phyloP scores from a whole-genome alignment of 257 asterid genomes.

The Thymus mandschuricus region DNA sequence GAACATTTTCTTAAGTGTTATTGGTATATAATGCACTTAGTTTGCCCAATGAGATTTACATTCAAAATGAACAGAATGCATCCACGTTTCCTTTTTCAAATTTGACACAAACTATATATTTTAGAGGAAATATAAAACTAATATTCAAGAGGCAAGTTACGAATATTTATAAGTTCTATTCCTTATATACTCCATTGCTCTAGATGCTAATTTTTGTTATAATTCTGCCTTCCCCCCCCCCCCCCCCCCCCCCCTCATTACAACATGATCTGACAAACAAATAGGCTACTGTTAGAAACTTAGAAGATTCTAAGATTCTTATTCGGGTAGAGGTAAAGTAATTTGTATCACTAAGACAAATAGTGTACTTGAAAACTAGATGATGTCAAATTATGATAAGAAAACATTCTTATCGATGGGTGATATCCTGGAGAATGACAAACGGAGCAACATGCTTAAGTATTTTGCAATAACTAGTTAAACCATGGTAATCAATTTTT shows the following conservation, averaged over 20 bases:
- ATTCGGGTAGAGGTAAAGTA: too few species aligned
- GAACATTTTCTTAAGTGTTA: not conserved
- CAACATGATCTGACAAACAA: too few species aligned
- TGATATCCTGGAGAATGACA: conserved; percentile 2
- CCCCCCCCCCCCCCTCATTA: too few species aligned
- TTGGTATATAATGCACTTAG: conserved; percentile 16
- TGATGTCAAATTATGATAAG: not conserved
- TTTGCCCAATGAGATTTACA: not conserved
- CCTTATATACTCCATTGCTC: conserved; percentile 5
- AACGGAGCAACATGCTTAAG: not conserved
- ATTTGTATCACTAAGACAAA: not conserved
- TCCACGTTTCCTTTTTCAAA: conserved; percentile 1
- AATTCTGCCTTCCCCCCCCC: too few species aligned
- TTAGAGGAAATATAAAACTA: conserved; percentile 2
- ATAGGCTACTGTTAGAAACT: too few species aligned
- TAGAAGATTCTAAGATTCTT: too few species aligned
- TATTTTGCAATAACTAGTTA: not conserved
- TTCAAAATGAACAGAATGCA: not conserved
- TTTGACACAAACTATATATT: conserved; percentile 18
- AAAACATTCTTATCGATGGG: conserved; percentile 2
- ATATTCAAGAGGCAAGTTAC: conserved; percentile 11
- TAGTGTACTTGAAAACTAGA: not conserved
- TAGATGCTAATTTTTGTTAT: too few species aligned
- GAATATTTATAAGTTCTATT: not conserved
- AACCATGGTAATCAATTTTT: conserved; percentile 14